Evolutionary conservation across 805 yeast genomes (phyloP), one percentile per base, ranked within the genome.

Genomic region (Lachancea dasiensis): DNA sequence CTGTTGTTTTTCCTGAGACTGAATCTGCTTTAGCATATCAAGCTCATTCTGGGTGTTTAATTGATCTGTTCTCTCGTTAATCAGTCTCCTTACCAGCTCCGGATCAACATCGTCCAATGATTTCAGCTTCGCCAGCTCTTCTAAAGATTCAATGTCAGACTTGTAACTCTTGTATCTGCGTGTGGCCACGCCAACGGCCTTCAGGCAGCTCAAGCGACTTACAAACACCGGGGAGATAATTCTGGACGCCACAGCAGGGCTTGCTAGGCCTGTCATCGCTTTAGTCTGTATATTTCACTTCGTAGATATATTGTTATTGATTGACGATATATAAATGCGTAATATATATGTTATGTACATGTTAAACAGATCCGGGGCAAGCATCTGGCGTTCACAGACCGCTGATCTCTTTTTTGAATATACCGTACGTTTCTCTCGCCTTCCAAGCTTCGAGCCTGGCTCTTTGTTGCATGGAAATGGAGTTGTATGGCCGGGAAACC

Each of bases 91-190:
- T 6, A 61, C 51, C 20, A 60, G 33, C 24, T 50, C 51, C n/a
- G 65, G 61, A 27, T 58, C 61, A 6, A 61, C 58, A 31, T 49
- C 50, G 16, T 61, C 61, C 25, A 61, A 31, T 5, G 52, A 45
- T 15, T 58, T 45, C 25, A 61, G 29, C 26, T 58, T 52, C 6
- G 52, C 52, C 37, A 61, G 39, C 39, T 58, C 65, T 34, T 61
- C 64, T 28, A 60, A 43, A 1, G 52, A 46, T 26, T 44, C 47
- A 8, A 58, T 47, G 5, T 49, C 40, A 14, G 25, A 27, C 6
- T 14, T n/a, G 14, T 31, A 26, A n/a, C 36, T 21, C 15, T 27
- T 37, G 10, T 9, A 14, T n/a, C 29, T 17, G 23, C 40, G 36
- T 8, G 32, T 20, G 14, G 22, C 15, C 14, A 21, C 10, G 20